A percentile compares a stretch with the other conserved stretches of the same genome.
phyloP scores from a whole-genome alignment of 1,284 basidiomycete species.

The Volvariella volvacea region DNA sequence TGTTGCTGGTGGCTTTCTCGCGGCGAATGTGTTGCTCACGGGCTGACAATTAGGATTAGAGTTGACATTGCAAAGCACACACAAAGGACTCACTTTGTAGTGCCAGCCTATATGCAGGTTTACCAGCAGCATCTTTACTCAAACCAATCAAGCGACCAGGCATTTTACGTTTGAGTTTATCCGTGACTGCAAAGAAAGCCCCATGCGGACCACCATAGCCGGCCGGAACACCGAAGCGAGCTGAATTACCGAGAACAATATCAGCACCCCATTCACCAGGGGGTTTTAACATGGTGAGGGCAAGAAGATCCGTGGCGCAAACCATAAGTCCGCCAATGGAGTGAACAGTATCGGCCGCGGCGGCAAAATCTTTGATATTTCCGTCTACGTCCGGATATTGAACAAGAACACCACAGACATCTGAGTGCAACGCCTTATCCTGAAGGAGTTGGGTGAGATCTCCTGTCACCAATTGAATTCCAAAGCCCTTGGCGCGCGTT shows the following conservation, averaged over 20 bases:
- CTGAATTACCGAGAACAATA: conserved; percentile 92
- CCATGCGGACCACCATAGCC: conserved; percentile 92
- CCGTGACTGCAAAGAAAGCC: conserved; percentile 93
- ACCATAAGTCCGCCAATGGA: conserved; percentile 74
- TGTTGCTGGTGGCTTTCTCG: conserved; percentile 93
- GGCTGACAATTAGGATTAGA: conserved; percentile 36
- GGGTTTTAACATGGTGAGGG: conserved; percentile 89
- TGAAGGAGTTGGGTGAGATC: conserved; percentile 48
- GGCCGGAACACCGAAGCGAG: conserved; percentile 88
- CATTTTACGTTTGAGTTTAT: conserved; percentile 94
- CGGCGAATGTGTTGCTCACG: conserved; percentile 96
- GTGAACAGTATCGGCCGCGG: conserved; percentile 69
- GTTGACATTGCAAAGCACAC: not conserved
- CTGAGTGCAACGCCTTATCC: conserved; percentile 48
- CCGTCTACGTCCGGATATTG: conserved; percentile 95
- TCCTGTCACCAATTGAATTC: conserved; percentile 72
- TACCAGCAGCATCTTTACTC: conserved; percentile 80
- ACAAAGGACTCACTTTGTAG: conserved; percentile 72
- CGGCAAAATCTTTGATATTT: conserved; percentile 70
- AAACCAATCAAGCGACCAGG: conserved; percentile 92
- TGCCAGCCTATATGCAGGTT: conserved; percentile 87
- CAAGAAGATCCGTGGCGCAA: conserved; percentile 89
- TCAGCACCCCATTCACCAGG: conserved; percentile 99
- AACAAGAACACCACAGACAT: conserved; percentile 83
- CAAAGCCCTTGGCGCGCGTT: conserved; percentile 87